Conservation (phyloP, 2,329 filamentous ascomycete genomes). For the Leptographium flavum region DNA sequence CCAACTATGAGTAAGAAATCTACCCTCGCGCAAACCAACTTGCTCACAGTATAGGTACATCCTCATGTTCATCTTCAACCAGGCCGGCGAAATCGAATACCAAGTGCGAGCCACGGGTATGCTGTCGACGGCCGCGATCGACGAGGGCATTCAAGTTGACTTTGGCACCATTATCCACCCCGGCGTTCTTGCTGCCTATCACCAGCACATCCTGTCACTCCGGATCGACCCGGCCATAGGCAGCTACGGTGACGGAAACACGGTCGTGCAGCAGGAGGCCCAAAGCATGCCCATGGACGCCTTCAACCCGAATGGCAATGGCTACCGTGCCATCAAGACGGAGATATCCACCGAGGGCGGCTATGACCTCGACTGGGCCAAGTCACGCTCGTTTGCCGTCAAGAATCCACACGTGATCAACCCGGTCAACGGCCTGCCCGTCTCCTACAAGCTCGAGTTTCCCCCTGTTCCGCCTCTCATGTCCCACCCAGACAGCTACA, state of each 20-base stretch:
- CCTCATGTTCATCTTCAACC: slow-evolving; percentile 39
- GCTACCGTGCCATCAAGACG: slow-evolving; percentile 21
- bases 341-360: slow-evolving; percentile 27
- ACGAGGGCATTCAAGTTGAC: slow-evolving; percentile 32
- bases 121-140: slow-evolving; percentile 46
- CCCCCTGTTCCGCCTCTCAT: slow-evolving; percentile 29
- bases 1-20: slow-evolving; percentile 46
- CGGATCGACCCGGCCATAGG: slow-evolving; percentile 52
- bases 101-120: slow-evolving; percentile 54
- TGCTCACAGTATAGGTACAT: slow-evolving; percentile 22
- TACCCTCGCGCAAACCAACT: background rate
- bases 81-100: slow-evolving; percentile 43
- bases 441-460: slow-evolving; percentile 30
- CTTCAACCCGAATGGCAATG: slow-evolving; percentile 35
- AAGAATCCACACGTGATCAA: slow-evolving; percentile 28
- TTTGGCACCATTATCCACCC: slow-evolving; percentile 49
- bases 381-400: slow-evolving; percentile 33
- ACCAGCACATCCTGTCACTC: slow-evolving; percentile 54
- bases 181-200: slow-evolving; percentile 51
- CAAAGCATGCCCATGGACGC: slow-evolving; percentile 24
- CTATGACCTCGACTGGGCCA: slow-evolving; percentile 31
- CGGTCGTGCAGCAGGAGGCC: slow-evolving; percentile 26
- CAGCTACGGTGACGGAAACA: slow-evolving; percentile 32
- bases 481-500: slow-evolving; percentile 22
- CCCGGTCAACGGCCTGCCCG: slow-evolving; percentile 24